Percentiles rank a stretch among this genome's conserved stretches.
Evolutionary conservation across 768 basidiomycete species (phyloP).

Genomic region (Hygrocybe punicea): DNA sequence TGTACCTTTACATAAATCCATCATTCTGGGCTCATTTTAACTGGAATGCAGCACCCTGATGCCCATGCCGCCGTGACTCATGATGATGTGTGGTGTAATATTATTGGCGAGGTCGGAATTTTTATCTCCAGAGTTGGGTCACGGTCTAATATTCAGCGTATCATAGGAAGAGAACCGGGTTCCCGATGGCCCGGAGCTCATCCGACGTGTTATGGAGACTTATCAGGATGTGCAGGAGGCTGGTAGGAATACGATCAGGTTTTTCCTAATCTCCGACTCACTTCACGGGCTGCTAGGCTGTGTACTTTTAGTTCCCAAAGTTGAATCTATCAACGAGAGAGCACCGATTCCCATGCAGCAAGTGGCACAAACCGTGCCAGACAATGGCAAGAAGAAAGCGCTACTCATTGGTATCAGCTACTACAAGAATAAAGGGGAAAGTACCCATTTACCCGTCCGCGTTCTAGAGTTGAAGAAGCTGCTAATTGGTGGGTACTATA

Average conservation of each 20-base stretch:
- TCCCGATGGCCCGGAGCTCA: background rate
- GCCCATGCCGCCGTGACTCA: background rate
- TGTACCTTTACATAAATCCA: background rate
- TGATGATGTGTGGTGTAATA: background rate
- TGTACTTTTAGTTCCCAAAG: background rate
- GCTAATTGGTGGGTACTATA: slow-evolving; percentile 33
- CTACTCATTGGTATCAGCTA: slow-evolving; percentile 39
- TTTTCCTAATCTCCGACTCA: background rate
- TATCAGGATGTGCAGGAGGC: background rate
- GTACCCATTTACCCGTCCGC: slow-evolving; percentile 14
- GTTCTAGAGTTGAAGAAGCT: slow-evolving; percentile 37
- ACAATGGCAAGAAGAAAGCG: slow-evolving; percentile 26
- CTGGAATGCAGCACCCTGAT: background rate
- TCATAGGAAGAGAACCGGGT: background rate
- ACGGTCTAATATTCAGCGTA: background rate
- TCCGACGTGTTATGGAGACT: background rate
- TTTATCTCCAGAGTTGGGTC: background rate
- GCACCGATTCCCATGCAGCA: no score
- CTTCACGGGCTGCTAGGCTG: background rate
- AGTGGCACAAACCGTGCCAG: no score
- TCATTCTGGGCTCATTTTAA: background rate
- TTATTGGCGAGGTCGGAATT: background rate
- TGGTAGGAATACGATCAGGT: background rate
- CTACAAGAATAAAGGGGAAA: slow-evolving; percentile 15
- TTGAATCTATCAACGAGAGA: background rate